Percentiles rank a stretch among this genome's conserved stretches.
Evolutionary conservation across 2,329 filamentous ascomycete genomes (phyloP).

Genomic region (Dactylellina drechsleri): DNA sequence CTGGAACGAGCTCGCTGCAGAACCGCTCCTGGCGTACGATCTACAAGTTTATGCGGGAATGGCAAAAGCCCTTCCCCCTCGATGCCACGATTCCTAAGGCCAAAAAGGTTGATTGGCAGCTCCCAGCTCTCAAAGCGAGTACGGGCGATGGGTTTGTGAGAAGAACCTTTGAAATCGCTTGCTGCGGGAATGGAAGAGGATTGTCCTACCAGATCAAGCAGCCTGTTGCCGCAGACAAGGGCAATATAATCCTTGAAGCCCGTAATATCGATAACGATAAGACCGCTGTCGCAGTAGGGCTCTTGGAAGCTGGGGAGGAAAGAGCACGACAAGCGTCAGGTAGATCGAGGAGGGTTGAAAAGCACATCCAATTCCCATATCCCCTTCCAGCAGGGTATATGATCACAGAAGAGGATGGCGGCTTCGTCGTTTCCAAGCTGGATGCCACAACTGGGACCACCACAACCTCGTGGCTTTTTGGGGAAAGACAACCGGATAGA

Average conservation of each 20-base stretch:
- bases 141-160: slow-evolving; percentile 55
- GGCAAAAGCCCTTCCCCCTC: slow-evolving; percentile 56
- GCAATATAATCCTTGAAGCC: slow-evolving; percentile 51
- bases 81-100: slow-evolving; percentile 55
- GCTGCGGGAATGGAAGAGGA: slow-evolving; percentile 50
- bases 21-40: slow-evolving; percentile 57
- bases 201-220: slow-evolving; percentile 48
- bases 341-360: slow-evolving; percentile 50
- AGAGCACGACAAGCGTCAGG: slow-evolving; percentile 54
- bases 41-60: slow-evolving; percentile 57
- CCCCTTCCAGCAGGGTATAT: slow-evolving; percentile 56
- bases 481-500: slow-evolving; percentile 57
- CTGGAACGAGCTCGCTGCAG: slow-evolving; percentile 56
- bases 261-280: slow-evolving; percentile 47
- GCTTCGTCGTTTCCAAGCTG: slow-evolving; percentile 56
- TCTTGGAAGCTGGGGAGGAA: slow-evolving; percentile 41
- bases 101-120: slow-evolving; percentile 53
- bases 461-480: slow-evolving; percentile 56
- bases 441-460: slow-evolving; percentile 55
- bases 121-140: slow-evolving; percentile 54
- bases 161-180: slow-evolving; percentile 54
- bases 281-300: slow-evolving; percentile 38
- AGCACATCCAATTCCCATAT: slow-evolving; percentile 56
- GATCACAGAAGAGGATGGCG: slow-evolving; percentile 54
- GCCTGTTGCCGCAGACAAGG: slow-evolving; percentile 48